These are phyloP conservation scores for Silene uniflora DNA, from an alignment of 148 eudicot genomes.

Conservation along the genomic window DNA sequence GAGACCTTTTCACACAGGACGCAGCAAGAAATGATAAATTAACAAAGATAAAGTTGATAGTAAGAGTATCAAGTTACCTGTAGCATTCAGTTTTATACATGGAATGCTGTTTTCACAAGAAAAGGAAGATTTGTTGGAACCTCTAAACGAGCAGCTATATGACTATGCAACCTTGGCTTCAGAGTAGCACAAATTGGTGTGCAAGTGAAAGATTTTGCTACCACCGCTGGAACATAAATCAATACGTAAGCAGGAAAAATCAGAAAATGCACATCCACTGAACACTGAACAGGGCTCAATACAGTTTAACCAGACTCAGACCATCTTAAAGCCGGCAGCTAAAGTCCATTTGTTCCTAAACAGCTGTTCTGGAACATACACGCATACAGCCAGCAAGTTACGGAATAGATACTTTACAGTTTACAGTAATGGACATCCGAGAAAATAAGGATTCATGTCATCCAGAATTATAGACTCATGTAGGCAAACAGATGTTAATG, in stretches of 20 bases:
- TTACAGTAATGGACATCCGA: neutral
- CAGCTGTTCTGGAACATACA: neutral
- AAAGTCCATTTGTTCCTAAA: neutral
- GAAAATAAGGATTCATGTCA: no score
- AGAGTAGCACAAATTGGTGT: neutral
- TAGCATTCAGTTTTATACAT: constrained; percentile 12
- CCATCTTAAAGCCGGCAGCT: neutral
- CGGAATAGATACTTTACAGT: neutral
- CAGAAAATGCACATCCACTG: neutral
- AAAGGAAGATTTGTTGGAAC: constrained; percentile 2
- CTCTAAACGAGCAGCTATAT: neutral
- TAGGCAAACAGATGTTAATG: no score
- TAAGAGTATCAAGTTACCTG: neutral
- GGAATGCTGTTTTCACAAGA: constrained; percentile 1
- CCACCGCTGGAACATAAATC: constrained; percentile 9
- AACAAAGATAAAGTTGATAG: neutral
- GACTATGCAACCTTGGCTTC: neutral
- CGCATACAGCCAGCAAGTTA: neutral
- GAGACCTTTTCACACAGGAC: neutral
- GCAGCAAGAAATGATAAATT: neutral
- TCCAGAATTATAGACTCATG: no score
- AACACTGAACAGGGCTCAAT: neutral
- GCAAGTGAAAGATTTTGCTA: constrained; percentile 8
- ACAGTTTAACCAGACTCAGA: neutral
- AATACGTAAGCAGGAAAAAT: neutral